Evolutionary conservation across 2,329 filamentous ascomycete genomes (phyloP), one percentile per base, ranked within the genome.

Genomic region (Aciculosporium take): DNA sequence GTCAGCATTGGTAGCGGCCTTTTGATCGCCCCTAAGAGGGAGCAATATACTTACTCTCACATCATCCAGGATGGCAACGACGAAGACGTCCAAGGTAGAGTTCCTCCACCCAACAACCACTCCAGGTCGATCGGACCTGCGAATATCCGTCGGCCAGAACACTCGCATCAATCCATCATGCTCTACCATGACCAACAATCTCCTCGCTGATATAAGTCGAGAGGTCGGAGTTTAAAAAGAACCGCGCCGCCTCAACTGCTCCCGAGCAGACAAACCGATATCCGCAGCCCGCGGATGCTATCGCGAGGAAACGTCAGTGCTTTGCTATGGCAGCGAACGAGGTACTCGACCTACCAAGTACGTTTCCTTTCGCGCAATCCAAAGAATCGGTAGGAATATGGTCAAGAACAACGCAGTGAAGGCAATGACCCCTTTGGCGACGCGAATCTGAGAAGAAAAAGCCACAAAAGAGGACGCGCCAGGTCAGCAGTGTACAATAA

Each of bases 21-120:
- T n/a, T 34, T 38, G 10, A 20, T 7, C 17, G 17, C 10, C 5
- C 18, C 15, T 12, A 5, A 7, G 15, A 12, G 18, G 24, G 12
- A 23, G 15, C n/a, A n/a, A 37, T 28, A 28, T 17, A 54, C 79
- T 58, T 54, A 93, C 85, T 66, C 95, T 87, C 29, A 94, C 86
- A 65, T 91, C 84, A 56, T 94, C 84, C 46, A 98, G 66, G 36
- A 96, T 76, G 21, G 86, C 81, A 38, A 96, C 79, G 29, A 96
- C 88, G 54, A 96, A 83, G 36, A 96, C 69, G 62, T 98, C 91
- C 40, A 87, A 68, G 37, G 81, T 80, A 29, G 89, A 95, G 61
- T 98, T 98, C 54, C 83, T 79, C 86, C 89, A 98, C 55, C 91
- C 91, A 36, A 98, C 84, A 49, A 98, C 78, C 46, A 95, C 84